phyloP scores from a whole-genome alignment of 164 flowering plant species.

The Kingdonia uniflora region DNA sequence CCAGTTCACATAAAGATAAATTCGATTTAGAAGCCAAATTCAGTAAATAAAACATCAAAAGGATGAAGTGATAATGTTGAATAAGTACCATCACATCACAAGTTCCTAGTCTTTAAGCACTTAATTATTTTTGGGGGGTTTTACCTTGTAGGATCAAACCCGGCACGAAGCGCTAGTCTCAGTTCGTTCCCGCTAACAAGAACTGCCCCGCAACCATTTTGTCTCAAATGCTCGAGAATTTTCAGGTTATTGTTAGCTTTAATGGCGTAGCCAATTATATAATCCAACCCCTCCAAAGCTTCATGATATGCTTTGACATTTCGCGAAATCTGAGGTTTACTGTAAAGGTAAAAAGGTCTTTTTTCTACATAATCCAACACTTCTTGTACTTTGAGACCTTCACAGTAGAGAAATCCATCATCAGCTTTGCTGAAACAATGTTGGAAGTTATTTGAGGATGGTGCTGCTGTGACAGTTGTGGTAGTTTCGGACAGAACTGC shows the following conservation, averaged over 20 bases:
- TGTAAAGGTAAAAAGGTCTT: conserved; percentile 82
- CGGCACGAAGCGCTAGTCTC: conserved; percentile 72
- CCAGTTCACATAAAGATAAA: too few species aligned
- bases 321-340: conserved; percentile 78
- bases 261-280: conserved; percentile 83
- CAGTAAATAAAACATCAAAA: too few species aligned
- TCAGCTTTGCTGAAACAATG: conserved; percentile 74
- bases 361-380: conserved; percentile 59
- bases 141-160: conserved; percentile 90
- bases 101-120: too few species aligned
- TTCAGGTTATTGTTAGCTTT: conserved; percentile 92
- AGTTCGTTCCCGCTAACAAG: conserved; percentile 96
- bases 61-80: too few species aligned
- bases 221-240: conserved; percentile 84
- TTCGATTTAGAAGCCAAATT: too few species aligned
- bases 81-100: too few species aligned
- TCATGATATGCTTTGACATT: conserved; percentile 76
- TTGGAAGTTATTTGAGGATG: conserved; percentile 24
- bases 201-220: conserved; percentile 89
- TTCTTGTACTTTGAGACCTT: conserved; percentile 58
- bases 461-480: conserved; percentile 12
- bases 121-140: neutral
- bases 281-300: conserved; percentile 64
- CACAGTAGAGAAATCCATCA: conserved; percentile 80
- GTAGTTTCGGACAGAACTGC: conserved; percentile 32